Evolutionary conservation across 2,329 filamentous ascomycete species (phyloP), one percentile per base, ranked within the genome.

Genomic region (Cordyceps pruinosa): DNA sequence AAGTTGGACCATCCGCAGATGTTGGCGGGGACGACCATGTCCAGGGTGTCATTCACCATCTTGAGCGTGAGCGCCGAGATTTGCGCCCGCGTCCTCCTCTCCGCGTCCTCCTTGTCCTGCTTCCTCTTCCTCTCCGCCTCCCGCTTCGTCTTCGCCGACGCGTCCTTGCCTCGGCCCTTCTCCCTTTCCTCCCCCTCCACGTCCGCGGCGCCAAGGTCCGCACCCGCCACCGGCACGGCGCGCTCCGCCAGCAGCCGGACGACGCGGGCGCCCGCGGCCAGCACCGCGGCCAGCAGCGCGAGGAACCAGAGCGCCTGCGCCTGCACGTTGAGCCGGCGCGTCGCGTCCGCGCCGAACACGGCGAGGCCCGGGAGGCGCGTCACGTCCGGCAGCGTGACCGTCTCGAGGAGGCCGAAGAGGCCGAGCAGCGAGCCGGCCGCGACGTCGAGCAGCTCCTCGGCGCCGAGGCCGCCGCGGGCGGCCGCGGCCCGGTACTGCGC

Each of bases 261-360:
- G 39, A 82, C 66, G 59, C 74, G 69, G 59, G 81, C 61, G 32
- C 75, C 30, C 2, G 74, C 71, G 25, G 74, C 64, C 3, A 78
- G 42, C 0, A 82, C 70, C 1, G 78, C 81, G 58, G 80, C 78
- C 12, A 71, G 71, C 23, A 90, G 72, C 0, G 79, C 79, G 39
- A 84, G 81, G 61, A 89, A 80, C 88, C 88, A 91, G 69, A 87
- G 85, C 53, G 83, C 79, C 70, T 88, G 83, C 0, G 81, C 82
- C 70, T 90, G 84, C 23, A 78, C 60, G 46, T 82, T 75, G 4
- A 87, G 64, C 26, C 61, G 63, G n/a, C 64, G 63, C 17, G 77
- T 77, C 68, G 73, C 66, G 37, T 75, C 77, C 1, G 77, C 63
- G 0, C 77, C 78, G 72, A 86, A 84, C 13, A 82, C 68, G 47